Evolutionary conservation across 2,329 filamentous ascomycete species (phyloP), one percentile per base, ranked within the genome.

Genomic region (Fusarium dlaminii): DNA sequence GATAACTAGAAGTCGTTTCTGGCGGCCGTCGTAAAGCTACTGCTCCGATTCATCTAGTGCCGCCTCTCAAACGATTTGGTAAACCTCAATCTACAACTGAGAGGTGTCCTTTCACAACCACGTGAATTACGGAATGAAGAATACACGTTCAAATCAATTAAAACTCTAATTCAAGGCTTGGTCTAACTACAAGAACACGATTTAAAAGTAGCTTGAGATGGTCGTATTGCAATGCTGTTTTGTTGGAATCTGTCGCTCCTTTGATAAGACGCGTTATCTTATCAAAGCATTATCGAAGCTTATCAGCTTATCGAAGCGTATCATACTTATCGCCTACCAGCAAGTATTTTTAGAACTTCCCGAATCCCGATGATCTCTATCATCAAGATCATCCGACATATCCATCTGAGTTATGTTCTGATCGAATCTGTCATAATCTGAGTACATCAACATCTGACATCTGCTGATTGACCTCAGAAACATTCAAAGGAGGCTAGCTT

Each of bases 341-440:
- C 10, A 20, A 5, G 7, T 48, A 24, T 49, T 46, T 64, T 64
- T 36, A 58, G 56, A 58, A 49, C 5, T 8, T 14, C 30, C n/a
- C 20, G 37, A 17, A 55, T 11, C n/a, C 61, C 49, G 45, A 57
- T 14, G 14, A 24, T 49, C 32, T 58, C 15, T 20, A 34, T 32
- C 11, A 30, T 18, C 24, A 57, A 22, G 40, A 48, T 66, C 36
- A 42, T 32, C 14, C 40, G 36, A 66, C 45, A 37, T 66, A 48
- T 36, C 40, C 20, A 49, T 22, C 8, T 51, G 5, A n/a, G 55
- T 27, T 36, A 49, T 49, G 56, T 11, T 34, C 56, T 51, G 32
- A 58, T n/a, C 20, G 10, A 24, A 66, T 66, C 36, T 66, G 55
- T 24, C n/a, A 46, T n/a, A 42, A 40, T 36, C 39, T 48, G 63